Conservation (phyloP, 140 eudicot genomes). For the Bidens hawaiensis region DNA sequence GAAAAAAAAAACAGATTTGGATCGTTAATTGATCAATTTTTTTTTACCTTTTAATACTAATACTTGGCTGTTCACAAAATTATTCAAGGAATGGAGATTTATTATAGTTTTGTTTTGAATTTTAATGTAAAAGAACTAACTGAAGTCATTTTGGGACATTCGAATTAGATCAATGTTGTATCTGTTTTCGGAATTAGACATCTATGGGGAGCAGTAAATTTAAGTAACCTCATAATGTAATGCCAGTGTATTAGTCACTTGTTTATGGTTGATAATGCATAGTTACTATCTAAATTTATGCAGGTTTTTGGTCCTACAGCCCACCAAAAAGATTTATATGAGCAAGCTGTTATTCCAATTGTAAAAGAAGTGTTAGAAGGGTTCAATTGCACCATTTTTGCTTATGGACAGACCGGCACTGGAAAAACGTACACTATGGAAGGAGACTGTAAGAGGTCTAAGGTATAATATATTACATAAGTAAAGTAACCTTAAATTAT, state of each 20-base stretch:
- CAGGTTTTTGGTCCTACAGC: constrained; percentile 48
- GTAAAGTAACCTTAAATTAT: background rate
- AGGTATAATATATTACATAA: constrained; percentile 8
- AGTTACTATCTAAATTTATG: background rate
- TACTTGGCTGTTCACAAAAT: background rate
- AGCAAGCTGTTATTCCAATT: constrained; percentile 39
- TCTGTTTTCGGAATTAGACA: background rate
- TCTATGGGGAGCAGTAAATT: background rate
- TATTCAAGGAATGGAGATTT: background rate
- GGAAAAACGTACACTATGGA: constrained; percentile 50
- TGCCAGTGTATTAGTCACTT: background rate
- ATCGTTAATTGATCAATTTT: too few species aligned
- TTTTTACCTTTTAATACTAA: too few species aligned
- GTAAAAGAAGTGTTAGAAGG: constrained; percentile 47
- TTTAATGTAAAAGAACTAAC: background rate
- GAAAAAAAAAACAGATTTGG: too few species aligned
- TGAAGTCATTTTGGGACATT: background rate
- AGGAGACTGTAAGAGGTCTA: constrained; percentile 31
- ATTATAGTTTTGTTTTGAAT: background rate
- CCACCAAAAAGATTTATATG: constrained; percentile 39
- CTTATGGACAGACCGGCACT: constrained; percentile 51
- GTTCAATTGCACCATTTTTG: constrained; percentile 46
- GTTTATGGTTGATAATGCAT: background rate
- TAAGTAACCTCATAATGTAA: background rate
- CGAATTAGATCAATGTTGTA: background rate